Conservation (phyloP, 495 filamentous ascomycete species). For the Opeltia flavorubescens region DNA sequence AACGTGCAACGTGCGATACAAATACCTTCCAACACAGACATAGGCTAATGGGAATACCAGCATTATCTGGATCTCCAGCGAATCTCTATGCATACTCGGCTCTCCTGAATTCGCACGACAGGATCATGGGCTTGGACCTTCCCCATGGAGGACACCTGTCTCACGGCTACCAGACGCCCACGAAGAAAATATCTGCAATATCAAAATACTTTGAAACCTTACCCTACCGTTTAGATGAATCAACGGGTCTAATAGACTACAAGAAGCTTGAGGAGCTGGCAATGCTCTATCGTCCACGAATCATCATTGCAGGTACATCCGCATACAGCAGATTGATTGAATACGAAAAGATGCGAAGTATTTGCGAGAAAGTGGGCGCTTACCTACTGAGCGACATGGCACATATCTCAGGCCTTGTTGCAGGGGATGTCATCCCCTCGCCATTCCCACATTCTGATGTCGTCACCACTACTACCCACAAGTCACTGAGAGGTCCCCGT, state of each 20-base stretch:
- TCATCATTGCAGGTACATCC: conserved; percentile 88
- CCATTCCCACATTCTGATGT: conserved; percentile 87
- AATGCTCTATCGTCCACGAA: conserved; percentile 77
- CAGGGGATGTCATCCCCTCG: conserved; percentile 74
- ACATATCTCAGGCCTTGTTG: conserved; percentile 91
- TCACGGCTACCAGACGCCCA: conserved; percentile 94
- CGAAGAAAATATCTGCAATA: conserved; percentile 95
- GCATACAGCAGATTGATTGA: conserved; percentile 93
- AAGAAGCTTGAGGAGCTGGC: conserved; percentile 75
- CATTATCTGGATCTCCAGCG: conserved; percentile 87
- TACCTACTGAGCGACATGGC: conserved; percentile 94
- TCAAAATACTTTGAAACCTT: conserved; percentile 99
- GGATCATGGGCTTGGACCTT: conserved; percentile 93
- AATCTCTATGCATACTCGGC: conserved; percentile 95
- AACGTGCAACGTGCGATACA: conserved; percentile 75
- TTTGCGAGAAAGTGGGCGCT: conserved; percentile 77
- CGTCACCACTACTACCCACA: conserved; percentile 97
- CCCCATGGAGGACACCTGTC: conserved; percentile 95
- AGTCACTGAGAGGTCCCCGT: conserved; percentile 84
- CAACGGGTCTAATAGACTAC: conserved; percentile 90
- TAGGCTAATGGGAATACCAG: conserved; percentile 26
- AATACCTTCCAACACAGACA: neutral
- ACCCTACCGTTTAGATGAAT: conserved; percentile 81
- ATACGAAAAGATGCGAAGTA: conserved; percentile 74
- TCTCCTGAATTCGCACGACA: conserved; percentile 78